Base-by-base conservation (phyloP, 164 flowering plant species). In the Stephania yunnanensis region DNA sequence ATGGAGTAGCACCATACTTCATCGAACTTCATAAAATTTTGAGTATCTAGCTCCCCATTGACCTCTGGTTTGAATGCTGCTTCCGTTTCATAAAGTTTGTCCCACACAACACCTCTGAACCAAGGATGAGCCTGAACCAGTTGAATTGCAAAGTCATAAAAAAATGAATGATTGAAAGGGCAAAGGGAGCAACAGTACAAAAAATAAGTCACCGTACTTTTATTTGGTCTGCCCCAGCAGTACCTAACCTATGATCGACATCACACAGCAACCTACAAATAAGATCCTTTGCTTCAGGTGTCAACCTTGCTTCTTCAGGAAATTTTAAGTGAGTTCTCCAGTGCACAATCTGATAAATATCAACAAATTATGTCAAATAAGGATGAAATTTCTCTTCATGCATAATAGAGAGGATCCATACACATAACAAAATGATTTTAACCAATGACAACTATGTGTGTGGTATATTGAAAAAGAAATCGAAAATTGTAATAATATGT, bases 51-150 rank as follows among this genome's bases (percentile, higher is more conserved):
- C 76, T 91, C 99, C 64, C 91, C 99, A 74, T 88, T 85, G 78
- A 96, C 89, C 80, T 88, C 89, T 20, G 99, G 99, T 79, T 89
- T 94, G 76, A 87, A 96, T 44, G 99, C 99, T 73, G 98, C 98
- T 36, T 92, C 97, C 87, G 81, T 86, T 73, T 90, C 94, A 81
- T 96, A 96, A 48, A 96, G 89, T 70, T 74, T 89, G 83, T 91
- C 97, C 99, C 99, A 96, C 6, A 63, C 81, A 72, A 87, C 72
- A 81, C 85, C 97, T 87, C 80, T 89, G 83, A 96, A 96, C 99
- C 99, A 96, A 72, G 98, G 95, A 86, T 96, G 99, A 77, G 89
- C 90, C 99, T 96, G 87, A 73, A 58, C 8, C 76, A 65, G 25
- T 75, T 30, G 42, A 78, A 71, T 44, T 31, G 65, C 74, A 64